A percentile compares a stretch with the other conserved stretches of the same genome.
Evolutionary conservation across 345 rosid genomes (phyloP).

Genomic region (Populus euphratica): DNA sequence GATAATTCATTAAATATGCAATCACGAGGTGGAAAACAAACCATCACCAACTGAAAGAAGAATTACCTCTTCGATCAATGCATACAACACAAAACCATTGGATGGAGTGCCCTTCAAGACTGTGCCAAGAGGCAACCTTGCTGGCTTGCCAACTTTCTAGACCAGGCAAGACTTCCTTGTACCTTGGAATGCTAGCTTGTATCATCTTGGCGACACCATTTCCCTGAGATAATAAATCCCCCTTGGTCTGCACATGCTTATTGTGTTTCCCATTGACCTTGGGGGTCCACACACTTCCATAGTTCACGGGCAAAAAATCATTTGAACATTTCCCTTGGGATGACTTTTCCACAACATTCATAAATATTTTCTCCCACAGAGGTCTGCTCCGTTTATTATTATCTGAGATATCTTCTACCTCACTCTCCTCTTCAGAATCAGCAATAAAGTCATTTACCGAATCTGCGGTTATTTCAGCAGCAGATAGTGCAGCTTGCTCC

Average conservation of each 20-base stretch:
- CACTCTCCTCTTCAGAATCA: slow-evolving; percentile 67
- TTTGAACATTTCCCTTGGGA: slow-evolving; percentile 31
- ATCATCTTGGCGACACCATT: slow-evolving; percentile 63
- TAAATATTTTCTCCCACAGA: slow-evolving; percentile 64
- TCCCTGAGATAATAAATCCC: slow-evolving; percentile 45
- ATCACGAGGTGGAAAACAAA: too few relatives aligned
- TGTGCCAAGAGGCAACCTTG: slow-evolving; percentile 90
- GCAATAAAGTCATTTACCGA: slow-evolving; percentile 61
- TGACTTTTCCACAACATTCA: slow-evolving; percentile 46
- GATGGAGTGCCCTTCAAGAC: slow-evolving; percentile 81
- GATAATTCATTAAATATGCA: too few relatives aligned
- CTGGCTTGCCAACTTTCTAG: slow-evolving; percentile 82
- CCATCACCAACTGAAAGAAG: slow-evolving; percentile 4
- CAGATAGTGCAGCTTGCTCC: slow-evolving; percentile 88
- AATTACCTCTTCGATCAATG: slow-evolving; percentile 77
- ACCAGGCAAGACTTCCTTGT: slow-evolving; percentile 80
- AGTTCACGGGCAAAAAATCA: slow-evolving; percentile 34
- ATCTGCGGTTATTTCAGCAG: slow-evolving; percentile 76
- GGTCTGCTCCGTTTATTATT: slow-evolving; percentile 44
- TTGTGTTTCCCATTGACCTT: slow-evolving; percentile 87
- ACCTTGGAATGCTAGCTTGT: slow-evolving; percentile 59
- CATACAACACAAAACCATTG: slow-evolving; percentile 89
- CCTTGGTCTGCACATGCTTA: slow-evolving; percentile 49
- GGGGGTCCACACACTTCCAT: slow-evolving; percentile 51
- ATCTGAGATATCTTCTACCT: slow-evolving; percentile 52